phyloP scores from a whole-genome alignment of 179 eudicot genomes.

The Amaranthus tricolor region DNA sequence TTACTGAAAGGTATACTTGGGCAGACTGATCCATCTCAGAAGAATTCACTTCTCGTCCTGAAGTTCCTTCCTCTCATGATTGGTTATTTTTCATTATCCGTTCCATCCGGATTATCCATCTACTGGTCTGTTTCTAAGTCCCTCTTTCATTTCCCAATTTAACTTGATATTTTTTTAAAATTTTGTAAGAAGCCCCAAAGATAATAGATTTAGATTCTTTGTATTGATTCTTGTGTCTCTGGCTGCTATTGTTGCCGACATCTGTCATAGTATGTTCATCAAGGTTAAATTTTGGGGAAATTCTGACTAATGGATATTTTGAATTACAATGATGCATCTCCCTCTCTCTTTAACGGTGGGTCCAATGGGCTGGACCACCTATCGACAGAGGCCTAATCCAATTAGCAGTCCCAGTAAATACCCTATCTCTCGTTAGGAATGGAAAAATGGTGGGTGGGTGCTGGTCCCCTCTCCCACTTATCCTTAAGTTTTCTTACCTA shows the following conservation, averaged over 20 bases:
- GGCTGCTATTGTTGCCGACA: constrained; percentile 1
- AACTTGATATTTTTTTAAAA: neutral
- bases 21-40: constrained; percentile 93
- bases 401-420: no score
- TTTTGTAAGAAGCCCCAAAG: neutral
- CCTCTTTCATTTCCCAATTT: constrained; percentile 13
- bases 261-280: neutral
- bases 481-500: no score
- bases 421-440: no score
- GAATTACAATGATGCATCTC: neutral
- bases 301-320: neutral
- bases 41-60: constrained; percentile 87
- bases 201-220: neutral
- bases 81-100: constrained; percentile 95
- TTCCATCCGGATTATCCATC: constrained; percentile 95
- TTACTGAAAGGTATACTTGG: constrained; percentile 25
- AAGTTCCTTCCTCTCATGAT: constrained; percentile 99
- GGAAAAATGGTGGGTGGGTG: no score
- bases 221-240: neutral
- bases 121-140: constrained; percentile 62
- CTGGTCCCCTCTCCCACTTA: no score
- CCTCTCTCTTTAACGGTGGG: neutral
- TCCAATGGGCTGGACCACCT: no score
- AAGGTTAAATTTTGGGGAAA: neutral
- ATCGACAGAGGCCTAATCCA: no score